Evolutionary conservation across 2,329 filamentous ascomycete species (phyloP), one percentile per base, ranked within the genome.

Genomic region (Westerdykella ornata): DNA sequence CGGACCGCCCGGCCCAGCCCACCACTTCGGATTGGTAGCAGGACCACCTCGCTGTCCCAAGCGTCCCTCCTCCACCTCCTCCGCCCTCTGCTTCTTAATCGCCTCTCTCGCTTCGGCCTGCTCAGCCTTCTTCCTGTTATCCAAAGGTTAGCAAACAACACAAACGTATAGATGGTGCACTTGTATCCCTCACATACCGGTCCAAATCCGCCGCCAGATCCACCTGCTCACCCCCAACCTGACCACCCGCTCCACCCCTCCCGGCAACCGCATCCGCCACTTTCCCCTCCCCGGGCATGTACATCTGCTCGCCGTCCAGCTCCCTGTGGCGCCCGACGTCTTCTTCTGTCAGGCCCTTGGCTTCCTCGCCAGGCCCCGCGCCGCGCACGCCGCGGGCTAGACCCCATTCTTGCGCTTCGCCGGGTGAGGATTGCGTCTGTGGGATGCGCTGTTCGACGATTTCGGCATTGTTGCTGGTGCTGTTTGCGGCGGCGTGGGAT

Each of bases 101-200:
- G 57, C 60, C 39, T 70, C 65, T 32, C 72, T 53, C 17, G 61
- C 53, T 13, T 62, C 65, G 7, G 65, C 61, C 52, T 74, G 72
- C 60, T 74, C 72, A 2, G 62, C 68, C 58, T 73, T 74, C 60
- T 74, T 74, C 57, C 69, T 68, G n/a, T n/a, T n/a, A 29, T 34
- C 20, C 54, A 48, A 40, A 41, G 17, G 20, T 44, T 36, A 39
- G 35, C 28, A 42, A n/a, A 29, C 15, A n/a, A 33, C 30, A 13
- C 13, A 33, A 14, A 9, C 22, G 7, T 26, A 9, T 26, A 8
- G 12, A 4, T 26, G 3, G n/a, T n/a, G n/a, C n/a, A n/a, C 22
- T 26, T 26, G 8, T 26, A 11, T 26, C 8, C 4, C 12, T 13
- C 15, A 48, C 56, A 51, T 33, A 66, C 65, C 63, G 59, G 9